A percentile compares a stretch with the other conserved stretches of the same genome.
Evolutionary conservation across 75 land plant species (phyloP).

Genomic region (Selaginella tamariscina): DNA sequence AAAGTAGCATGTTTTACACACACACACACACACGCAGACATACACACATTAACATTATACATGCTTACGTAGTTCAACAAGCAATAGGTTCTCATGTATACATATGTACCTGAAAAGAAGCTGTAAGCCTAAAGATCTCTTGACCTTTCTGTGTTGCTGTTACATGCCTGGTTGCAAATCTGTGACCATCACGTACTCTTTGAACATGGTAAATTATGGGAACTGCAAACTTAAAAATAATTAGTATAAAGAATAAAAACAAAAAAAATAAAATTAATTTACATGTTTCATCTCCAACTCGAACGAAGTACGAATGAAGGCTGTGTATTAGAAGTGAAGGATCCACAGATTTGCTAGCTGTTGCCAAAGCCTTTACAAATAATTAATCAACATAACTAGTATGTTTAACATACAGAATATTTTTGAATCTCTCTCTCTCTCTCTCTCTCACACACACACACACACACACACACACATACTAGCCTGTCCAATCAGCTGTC

Average conservation of each 20-base stretch:
- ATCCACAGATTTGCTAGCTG: constrained; percentile 95
- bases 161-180: constrained; percentile 75
- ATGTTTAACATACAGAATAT: no score
- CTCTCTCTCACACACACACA: no score
- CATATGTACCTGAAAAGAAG: constrained; percentile 97
- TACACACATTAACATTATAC: no score
- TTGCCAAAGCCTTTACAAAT: constrained; percentile 73
- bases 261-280: not conserved
- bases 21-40: no score
- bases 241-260: no score
- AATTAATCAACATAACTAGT: no score
- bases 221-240: constrained; percentile 56
- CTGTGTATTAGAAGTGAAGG: constrained; percentile 69
- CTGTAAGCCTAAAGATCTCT: constrained; percentile 56
- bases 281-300: constrained; percentile 60
- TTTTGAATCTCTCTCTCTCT: no score
- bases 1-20: no score
- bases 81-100: no score
- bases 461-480: no score
- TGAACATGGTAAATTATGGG: constrained; percentile 86
- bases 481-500: constrained; percentile 84
- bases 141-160: constrained; percentile 74
- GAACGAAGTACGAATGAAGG: constrained; percentile 72
- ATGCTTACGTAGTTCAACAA: no score
- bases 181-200: constrained; percentile 80